Evolutionary conservation across 148 eudicot species (phyloP), one percentile per base, ranked within the genome.

Genomic region (Dysphania ambrosioides): DNA sequence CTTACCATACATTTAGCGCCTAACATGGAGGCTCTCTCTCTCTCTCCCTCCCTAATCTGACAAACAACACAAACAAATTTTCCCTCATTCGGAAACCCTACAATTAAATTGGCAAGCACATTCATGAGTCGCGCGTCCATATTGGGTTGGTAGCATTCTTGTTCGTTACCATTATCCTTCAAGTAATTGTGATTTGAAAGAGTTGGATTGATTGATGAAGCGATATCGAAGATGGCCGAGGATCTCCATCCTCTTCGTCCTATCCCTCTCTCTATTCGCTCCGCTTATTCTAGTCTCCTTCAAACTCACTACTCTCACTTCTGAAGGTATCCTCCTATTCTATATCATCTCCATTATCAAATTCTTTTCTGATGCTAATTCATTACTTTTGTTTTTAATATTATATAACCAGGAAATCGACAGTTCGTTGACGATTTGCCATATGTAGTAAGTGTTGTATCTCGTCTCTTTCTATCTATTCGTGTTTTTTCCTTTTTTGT

Each of bases 231-330:
- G 82, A 86, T 85, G 89, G 81, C 85, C 87, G 92, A 87, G 99
- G 97, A 90, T 87, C 77, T 84, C 78, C 71, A 85, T 95, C 96
- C 97, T 95, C 96, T 87, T 83, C 66, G 59, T 95, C 42, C 89
- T 95, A 36, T 82, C 80, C 38, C 62, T 95, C 36, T 88, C 92
- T 35, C 88, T 92, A 2, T 76, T 88, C 42, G 77, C 89, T 70
- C 96, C 99, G 0, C 72, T 95, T 35, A 79, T 90, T 75, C 53
- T 92, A 21, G 84, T 92, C 11, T 90, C 96, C 6, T 26, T 82
- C 18, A 56, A 79, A 71, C 83, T 83, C 13, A 84, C 79, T 47
- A 79, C 84, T 44, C 78, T 87, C 61, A 76, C 81, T 68, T 77
- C 83, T 18, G 84, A 76, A 27, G 92, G 98, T 91, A 64, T 72